Evolutionary conservation across 2,329 filamentous ascomycete species (phyloP).

Genomic region (Botryotinia narcissicola): DNA sequence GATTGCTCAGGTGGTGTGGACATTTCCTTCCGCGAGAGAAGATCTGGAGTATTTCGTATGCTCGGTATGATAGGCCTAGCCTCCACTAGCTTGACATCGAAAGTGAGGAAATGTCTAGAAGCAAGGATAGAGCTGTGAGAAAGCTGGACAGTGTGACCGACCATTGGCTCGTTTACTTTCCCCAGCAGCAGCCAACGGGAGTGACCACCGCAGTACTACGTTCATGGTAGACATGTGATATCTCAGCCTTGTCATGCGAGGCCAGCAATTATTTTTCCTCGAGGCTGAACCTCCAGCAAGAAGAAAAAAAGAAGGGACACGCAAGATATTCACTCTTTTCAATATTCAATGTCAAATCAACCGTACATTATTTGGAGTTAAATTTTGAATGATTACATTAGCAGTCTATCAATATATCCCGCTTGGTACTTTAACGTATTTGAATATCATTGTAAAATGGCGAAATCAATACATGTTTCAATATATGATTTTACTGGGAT

Average conservation of each 20-base stretch:
- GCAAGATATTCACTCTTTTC: not conserved
- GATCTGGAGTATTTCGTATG: not conserved
- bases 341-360: not conserved
- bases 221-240: not conserved
- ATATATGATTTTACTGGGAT: not conserved
- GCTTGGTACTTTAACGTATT: fast-evolving
- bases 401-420: not conserved
- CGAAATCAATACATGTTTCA: not conserved
- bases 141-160: not conserved
- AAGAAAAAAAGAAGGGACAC: not conserved
- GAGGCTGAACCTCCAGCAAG: not conserved
- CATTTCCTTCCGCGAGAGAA: not conserved
- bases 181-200: not conserved
- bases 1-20: not conserved
- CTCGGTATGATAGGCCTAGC: not conserved
- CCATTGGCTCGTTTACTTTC: not conserved
- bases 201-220: not conserved
- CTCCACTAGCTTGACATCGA: not conserved
- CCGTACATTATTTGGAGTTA: not conserved
- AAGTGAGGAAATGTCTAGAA: not conserved
- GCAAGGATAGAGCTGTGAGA: not conserved
- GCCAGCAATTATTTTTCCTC: not conserved
- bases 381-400: not conserved
- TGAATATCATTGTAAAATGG: not conserved
- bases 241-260: not conserved